A percentile compares a stretch with the other conserved stretches of the same genome.
Conservation (phyloP, 1,284 basidiomycete species). For the Trichosporon inkin region DNA sequence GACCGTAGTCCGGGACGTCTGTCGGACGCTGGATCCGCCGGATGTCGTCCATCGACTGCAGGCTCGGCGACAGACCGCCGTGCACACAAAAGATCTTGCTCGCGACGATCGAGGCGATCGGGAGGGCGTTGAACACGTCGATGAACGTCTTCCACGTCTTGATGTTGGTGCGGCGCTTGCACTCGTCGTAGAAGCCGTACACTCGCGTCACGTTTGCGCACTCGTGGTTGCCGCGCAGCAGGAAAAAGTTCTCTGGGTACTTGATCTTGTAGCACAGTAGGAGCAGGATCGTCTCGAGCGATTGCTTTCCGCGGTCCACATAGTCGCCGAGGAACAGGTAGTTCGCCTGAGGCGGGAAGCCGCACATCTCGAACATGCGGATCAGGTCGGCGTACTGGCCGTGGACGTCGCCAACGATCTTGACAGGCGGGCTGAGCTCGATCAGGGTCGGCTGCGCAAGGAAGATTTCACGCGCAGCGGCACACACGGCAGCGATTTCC, state of each 20-base stretch:
- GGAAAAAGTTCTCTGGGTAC: slow-evolving; percentile 99
- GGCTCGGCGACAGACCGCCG: slow-evolving; percentile 93
- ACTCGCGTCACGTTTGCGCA: slow-evolving; percentile 99
- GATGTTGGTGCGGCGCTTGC: slow-evolving; percentile 98
- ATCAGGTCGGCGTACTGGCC: slow-evolving; percentile 99
- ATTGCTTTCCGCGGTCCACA: slow-evolving; percentile 98
- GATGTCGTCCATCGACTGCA: slow-evolving; percentile 98
- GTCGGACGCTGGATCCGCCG: slow-evolving; percentile 96
- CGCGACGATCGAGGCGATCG: slow-evolving; percentile 96
- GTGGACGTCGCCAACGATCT: slow-evolving; percentile 99
- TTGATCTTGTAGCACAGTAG: slow-evolving; percentile 99
- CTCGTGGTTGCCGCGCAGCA: slow-evolving; percentile 97
- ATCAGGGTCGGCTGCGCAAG: slow-evolving; percentile 95
- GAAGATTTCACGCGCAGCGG: slow-evolving; percentile 95
- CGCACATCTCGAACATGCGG: slow-evolving; percentile 98
- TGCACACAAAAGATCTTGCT: slow-evolving; percentile 99
- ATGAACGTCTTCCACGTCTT: slow-evolving; percentile 99
- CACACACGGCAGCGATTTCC: slow-evolving; percentile 92
- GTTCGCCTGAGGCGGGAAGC: slow-evolving; percentile 94
- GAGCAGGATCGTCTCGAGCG: slow-evolving; percentile 93
- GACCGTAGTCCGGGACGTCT: slow-evolving; percentile 99
- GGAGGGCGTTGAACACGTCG: slow-evolving; percentile 98
- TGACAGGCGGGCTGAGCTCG: slow-evolving; percentile 95
- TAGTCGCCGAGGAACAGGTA: slow-evolving; percentile 99
- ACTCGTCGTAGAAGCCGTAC: slow-evolving; percentile 99